Evolutionary conservation across 148 eudicot species (phyloP).

Genomic region (Fagopyrum homotropicum): DNA sequence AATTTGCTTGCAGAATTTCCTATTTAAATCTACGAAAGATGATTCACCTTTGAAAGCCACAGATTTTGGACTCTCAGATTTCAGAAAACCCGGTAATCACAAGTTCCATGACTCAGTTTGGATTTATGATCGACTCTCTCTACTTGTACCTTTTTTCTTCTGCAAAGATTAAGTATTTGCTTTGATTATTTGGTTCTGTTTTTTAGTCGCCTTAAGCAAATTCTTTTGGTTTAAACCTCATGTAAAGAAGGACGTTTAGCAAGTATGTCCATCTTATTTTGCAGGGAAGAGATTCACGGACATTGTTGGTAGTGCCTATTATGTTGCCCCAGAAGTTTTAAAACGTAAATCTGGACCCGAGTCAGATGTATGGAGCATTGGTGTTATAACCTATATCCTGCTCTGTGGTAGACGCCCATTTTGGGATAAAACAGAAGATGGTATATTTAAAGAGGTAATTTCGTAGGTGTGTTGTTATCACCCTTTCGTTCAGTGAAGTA

Average conservation of each 20-base stretch:
- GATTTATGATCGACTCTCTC: neutral
- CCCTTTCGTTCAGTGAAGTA: too few species aligned
- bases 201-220: neutral
- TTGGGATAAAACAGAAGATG: conserved; percentile 99
- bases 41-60: conserved; percentile 90
- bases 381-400: conserved; percentile 92
- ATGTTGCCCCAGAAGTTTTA: conserved; percentile 97
- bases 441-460: conserved; percentile 85
- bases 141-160: neutral
- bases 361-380: conserved; percentile 99
- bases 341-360: conserved; percentile 93
- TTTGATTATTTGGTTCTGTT: neutral
- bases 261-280: neutral
- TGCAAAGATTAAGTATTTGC: neutral
- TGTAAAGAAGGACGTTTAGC: neutral
- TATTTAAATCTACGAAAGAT: conserved; percentile 70
- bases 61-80: conserved; percentile 97
- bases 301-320: conserved; percentile 96
- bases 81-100: conserved; percentile 78
- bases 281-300: conserved; percentile 85
- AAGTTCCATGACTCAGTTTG: conserved; percentile 19
- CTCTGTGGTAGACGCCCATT: conserved; percentile 97
- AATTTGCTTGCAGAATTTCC: conserved; percentile 57
- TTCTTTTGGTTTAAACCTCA: neutral
- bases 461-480: too few species aligned